Base-by-base conservation (phyloP, 2,329 filamentous ascomycete species). In the Penicillium sp. region DNA sequence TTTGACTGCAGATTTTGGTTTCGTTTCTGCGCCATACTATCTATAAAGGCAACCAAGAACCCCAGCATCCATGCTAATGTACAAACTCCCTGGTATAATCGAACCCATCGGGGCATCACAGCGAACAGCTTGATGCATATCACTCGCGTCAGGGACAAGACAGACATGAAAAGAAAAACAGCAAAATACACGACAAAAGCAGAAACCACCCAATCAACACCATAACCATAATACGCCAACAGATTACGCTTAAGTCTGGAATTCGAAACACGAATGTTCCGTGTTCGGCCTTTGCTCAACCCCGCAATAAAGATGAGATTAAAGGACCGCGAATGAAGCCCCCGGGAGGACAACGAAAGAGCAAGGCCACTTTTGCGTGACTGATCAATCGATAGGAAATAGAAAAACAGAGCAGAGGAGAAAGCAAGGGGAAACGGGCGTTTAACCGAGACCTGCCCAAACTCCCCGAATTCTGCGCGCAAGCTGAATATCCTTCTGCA, bases 401-500 rank as follows among this genome's bases (percentile, higher is more conserved):
- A 41, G 19, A 35, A 35, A 13, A 31, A 4, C 16, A 37, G 39
- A 22, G 27, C 8, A 37, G 8, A 14, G 46, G 37, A 27, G n/a
- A 39, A 48, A 11, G 26, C 27, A 33, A 24, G 8, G 13, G 11
- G 11, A 21, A 10, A 37, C n/a, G 11, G 29, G 11, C 9, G 19
- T 37, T 76, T 77, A 84, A 77, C 76, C 88, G 77, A 78, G 81
- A 66, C 89, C 89, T 47, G 87, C 90, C 89, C 89, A 93, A 46
- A 87, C 84, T 13, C 90, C 90, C 51, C 90, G 82, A 77, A 93
- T 92, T 64, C 90, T 80, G 68, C 90, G 81, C 21, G 93, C 93
- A 59, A 98, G 84, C 78, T 97, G 93, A 68, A 99, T 96, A 76
- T 98, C 95, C 79, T 96, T 96, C 77, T 95, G 92, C 90, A 96